Conservation (phyloP, 2,329 filamentous ascomycete species). For the Monilinia aucupariae region DNA sequence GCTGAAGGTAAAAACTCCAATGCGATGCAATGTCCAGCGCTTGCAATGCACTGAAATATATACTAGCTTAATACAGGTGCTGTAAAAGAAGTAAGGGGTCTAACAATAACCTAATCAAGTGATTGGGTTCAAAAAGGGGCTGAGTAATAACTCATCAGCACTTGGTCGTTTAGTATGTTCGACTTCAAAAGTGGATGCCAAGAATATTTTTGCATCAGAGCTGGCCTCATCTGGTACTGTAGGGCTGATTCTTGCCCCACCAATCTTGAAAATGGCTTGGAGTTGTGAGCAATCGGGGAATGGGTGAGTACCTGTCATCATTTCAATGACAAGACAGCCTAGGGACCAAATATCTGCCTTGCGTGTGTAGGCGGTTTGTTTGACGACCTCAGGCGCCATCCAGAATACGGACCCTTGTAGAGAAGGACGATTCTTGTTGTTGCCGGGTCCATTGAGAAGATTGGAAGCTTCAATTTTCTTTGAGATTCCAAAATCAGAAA, state of each 20-base stretch:
- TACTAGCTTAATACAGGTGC: conserved; percentile 15
- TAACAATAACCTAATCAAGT: conserved; percentile 38
- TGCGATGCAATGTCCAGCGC: conserved; percentile 28
- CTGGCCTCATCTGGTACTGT: conserved; percentile 84
- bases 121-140: conserved; percentile 73
- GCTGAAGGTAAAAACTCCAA: conserved; percentile 15
- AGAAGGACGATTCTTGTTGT: conserved; percentile 66
- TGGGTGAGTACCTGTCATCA: conserved; percentile 96
- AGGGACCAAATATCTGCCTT: conserved; percentile 99
- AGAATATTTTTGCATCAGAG: conserved; percentile 75
- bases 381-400: conserved; percentile 99
- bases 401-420: conserved; percentile 97
- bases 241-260: conserved; percentile 77
- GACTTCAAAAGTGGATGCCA: conserved; percentile 88
- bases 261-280: conserved; percentile 98
- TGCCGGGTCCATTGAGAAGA: conserved; percentile 63
- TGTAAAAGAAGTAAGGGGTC: not conserved
- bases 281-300: conserved; percentile 96
- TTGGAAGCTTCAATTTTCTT: conserved; percentile 95
- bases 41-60: conserved; percentile 22
- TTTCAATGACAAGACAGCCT: conserved; percentile 94
- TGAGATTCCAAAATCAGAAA: conserved; percentile 97
- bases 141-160: conserved; percentile 82
- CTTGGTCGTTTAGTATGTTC: conserved; percentile 89
- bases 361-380: conserved; percentile 94